Conservation (phyloP, 192 early-diverging fungal genomes). For the Coemansia brasiliensis region DNA sequence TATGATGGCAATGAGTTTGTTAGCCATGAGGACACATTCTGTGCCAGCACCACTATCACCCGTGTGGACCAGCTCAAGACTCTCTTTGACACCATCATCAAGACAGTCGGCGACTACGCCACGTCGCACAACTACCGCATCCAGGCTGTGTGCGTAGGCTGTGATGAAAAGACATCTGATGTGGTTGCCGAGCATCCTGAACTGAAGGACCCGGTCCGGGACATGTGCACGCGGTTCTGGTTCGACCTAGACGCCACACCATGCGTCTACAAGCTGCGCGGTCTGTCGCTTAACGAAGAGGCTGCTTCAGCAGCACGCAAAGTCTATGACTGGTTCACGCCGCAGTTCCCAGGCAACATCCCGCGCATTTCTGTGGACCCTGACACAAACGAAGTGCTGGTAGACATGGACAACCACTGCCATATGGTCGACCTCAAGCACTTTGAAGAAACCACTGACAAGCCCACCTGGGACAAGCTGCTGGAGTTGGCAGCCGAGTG, state of each 20-base stretch:
- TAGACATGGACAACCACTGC: slow-evolving; percentile 74
- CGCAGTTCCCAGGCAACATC: slow-evolving; percentile 70
- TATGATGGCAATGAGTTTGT: slow-evolving; percentile 71
- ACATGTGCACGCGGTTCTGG: slow-evolving; percentile 63
- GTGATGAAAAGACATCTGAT: slow-evolving; percentile 49
- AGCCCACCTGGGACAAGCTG: slow-evolving; percentile 69
- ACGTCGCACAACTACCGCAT: slow-evolving; percentile 65
- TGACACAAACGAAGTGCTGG: slow-evolving; percentile 65
- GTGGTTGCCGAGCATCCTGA: slow-evolving; percentile 36
- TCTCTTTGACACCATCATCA: slow-evolving; percentile 55
- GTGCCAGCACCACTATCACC: slow-evolving; percentile 11
- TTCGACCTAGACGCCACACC: slow-evolving; percentile 75
- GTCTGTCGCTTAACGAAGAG: slow-evolving; percentile 64
- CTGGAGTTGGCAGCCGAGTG: slow-evolving; percentile 57
- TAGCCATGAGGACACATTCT: slow-evolving; percentile 58
- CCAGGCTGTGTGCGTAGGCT: slow-evolving; percentile 64
- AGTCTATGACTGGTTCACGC: slow-evolving; percentile 68
- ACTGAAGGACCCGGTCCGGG: slow-evolving; percentile 45
- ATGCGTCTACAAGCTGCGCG: slow-evolving; percentile 67
- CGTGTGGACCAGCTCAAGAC: slow-evolving; percentile 50
- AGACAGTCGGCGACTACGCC: slow-evolving; percentile 58
- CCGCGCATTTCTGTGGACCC: slow-evolving; percentile 67
- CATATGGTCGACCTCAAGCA: slow-evolving; percentile 64
- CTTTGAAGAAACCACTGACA: slow-evolving; percentile 64
- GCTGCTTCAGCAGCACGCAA: slow-evolving; percentile 74